Evolutionary conservation across 108 stramenopile species (phyloP), one percentile per base, ranked within the genome.

Genomic region (Aurantiochytrium sp.): DNA sequence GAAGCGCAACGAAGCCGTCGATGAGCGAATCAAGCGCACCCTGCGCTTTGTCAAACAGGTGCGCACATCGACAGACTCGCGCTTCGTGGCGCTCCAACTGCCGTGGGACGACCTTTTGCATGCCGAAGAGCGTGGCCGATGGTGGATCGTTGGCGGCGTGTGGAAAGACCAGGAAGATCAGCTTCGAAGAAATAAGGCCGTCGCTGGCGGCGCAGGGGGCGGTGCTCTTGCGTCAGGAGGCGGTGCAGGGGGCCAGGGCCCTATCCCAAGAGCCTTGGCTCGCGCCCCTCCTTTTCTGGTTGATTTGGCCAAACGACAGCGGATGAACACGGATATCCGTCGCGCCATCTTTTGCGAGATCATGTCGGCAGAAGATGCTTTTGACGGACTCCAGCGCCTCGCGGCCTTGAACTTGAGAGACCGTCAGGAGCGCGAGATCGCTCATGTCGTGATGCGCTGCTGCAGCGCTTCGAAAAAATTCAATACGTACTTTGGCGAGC

Each of bases 101-200:
- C 45, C 45, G 49, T 83, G 76, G 76, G 51, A 83, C 16, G 76
- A 83, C n/a, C 76, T 83, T 23, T 6, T 53, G 51, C 76, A 83
- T 23, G 76, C 76, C 76, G 76, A 83, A 45, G 76, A 83, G 76
- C 76, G 76, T 23, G 76, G 76, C 6, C 76, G 76, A 0, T 83
- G 76, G 76, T 83, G 76, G 76, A 83, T 83, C 28, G 76, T 83
- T 23, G 76, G 76, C n/a, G 76, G 76, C n/a, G 76, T 83, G 5
- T 83, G 76, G 76, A 83, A 4, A 35, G 76, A 83, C 76, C 76
- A 83, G 2, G 76, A 83, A 14, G 51, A 83, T 43, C 76, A 83
- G 76, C 76, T 47, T 53, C 76, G 76, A n/a, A 43, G 76, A 14
- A 53, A 83, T 18, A 53, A 83, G n/a, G 76, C 45, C 6, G 51